Percentiles rank a stretch among this genome's conserved stretches.
These are phyloP conservation scores for Papilionanthe hybrid DNA, from an alignment of 116 monocot species.

Conservation along the genomic window DNA sequence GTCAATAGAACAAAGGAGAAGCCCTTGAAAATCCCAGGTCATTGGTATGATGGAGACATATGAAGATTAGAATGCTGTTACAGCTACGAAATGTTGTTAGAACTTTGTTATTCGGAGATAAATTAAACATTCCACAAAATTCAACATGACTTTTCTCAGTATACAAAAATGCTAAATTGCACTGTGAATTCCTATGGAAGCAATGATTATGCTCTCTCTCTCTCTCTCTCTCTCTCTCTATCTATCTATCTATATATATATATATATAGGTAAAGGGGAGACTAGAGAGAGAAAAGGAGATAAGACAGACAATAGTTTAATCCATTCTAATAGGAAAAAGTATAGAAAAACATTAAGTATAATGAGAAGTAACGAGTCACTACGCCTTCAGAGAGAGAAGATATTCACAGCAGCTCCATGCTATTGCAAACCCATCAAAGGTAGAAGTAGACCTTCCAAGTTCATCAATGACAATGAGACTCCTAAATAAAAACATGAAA, in stretches of 20 bases:
- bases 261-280: too few species aligned
- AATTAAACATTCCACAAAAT: background rate
- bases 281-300: too few species aligned
- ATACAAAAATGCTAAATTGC: background rate
- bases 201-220: too few species aligned
- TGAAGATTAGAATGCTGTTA: background rate
- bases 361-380: background rate
- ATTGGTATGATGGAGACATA: too few species aligned
- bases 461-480: conserved; percentile 93
- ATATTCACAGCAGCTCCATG: conserved; percentile 99
- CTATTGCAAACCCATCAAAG: conserved; percentile 94
- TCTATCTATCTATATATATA: too few species aligned
- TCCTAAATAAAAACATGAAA: conserved; percentile 43
- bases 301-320: background rate
- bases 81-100: background rate
- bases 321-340: conserved; percentile 1
- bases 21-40: background rate
- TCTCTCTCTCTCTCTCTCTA: too few species aligned
- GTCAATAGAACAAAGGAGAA: background rate
- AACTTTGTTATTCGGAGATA: background rate
- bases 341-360: background rate
- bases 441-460: conserved; percentile 99
- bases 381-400: conserved; percentile 85
- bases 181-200: background rate
- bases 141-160: background rate